Conservation (phyloP, 2,329 filamentous ascomycete species). For the Ophiocordyceps unilateralis region DNA sequence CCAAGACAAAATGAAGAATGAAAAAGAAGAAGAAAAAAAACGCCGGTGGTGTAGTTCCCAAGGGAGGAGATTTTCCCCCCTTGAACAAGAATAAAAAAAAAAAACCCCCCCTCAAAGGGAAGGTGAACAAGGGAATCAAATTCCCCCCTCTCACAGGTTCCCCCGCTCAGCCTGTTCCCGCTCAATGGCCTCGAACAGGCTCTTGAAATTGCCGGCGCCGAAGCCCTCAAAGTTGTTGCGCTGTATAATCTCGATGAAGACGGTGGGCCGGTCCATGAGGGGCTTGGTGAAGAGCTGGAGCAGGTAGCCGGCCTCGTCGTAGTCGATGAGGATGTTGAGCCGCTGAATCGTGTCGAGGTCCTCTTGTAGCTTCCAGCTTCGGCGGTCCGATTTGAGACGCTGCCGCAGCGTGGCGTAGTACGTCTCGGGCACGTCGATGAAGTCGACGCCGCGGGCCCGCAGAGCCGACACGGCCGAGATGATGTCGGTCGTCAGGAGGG, state of each 20-base stretch:
- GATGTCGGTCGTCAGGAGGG: conserved; percentile 68
- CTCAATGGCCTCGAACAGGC: conserved; percentile 88
- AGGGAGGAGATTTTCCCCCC: too few relatives aligned
- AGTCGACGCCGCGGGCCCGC: conserved; percentile 76
- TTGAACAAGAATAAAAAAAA: not conserved
- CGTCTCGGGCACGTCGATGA: conserved; percentile 73
- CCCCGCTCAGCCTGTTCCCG: conserved; percentile 75
- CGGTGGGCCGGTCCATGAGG: conserved; percentile 82
- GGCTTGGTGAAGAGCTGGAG: conserved; percentile 68
- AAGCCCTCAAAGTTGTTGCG: conserved; percentile 81
- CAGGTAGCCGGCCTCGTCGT: conserved; percentile 82
- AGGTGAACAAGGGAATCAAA: not conserved
- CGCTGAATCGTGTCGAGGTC: conserved; percentile 61
- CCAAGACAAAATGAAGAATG: too few relatives aligned
- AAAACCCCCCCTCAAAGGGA: not conserved
- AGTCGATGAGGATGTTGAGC: conserved; percentile 84
- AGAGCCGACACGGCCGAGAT: conserved; percentile 59
- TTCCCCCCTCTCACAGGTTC: conserved; percentile 40
- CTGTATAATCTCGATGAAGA: conserved; percentile 95
- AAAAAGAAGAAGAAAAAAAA: too few relatives aligned
- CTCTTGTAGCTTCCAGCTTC: conserved; percentile 52
- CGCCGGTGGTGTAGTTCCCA: too few relatives aligned
- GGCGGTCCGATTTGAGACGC: conserved; percentile 48
- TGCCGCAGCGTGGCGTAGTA: conserved; percentile 69
- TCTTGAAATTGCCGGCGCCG: conserved; percentile 91